phyloP scores from a whole-genome alignment of 768 basidiomycete species.

The Bullera alba region DNA sequence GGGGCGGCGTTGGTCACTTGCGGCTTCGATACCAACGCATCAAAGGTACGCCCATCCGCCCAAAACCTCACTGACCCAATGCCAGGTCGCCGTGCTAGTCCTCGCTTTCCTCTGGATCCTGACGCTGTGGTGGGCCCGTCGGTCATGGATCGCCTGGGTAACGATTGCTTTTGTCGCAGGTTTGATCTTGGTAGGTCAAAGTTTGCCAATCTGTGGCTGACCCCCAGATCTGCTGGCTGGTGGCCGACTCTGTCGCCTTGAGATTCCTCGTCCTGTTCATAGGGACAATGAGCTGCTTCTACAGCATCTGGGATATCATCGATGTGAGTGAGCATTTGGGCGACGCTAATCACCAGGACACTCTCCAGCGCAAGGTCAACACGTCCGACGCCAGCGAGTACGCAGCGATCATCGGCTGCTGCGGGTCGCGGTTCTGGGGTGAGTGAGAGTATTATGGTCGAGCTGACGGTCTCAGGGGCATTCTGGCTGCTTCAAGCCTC shows the following conservation, averaged over 20 bases:
- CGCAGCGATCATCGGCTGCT: constrained; percentile 44
- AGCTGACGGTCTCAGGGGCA: constrained; percentile 18
- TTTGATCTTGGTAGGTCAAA: constrained; percentile 32
- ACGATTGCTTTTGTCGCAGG: constrained; percentile 38
- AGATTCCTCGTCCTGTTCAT: constrained; percentile 45
- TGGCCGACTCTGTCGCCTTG: constrained; percentile 38
- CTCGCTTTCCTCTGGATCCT: constrained; percentile 40
- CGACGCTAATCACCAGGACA: constrained; percentile 21
- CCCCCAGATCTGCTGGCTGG: constrained; percentile 32
- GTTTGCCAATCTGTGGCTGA: constrained; percentile 1
- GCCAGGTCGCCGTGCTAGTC: constrained; percentile 42
- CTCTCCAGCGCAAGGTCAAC: constrained; percentile 45
- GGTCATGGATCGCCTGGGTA: constrained; percentile 39
- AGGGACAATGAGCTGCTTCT: constrained; percentile 46
- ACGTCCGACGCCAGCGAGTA: constrained; percentile 45
- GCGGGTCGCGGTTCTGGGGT: constrained; percentile 45
- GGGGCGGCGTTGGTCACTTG: constrained; percentile 41
- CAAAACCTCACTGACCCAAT: too few relatives aligned
- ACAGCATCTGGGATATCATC: constrained; percentile 46
- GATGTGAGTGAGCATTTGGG: constrained; percentile 30
- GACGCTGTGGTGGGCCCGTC: constrained; percentile 45
- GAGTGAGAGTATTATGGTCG: neutral
- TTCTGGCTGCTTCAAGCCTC: constrained; percentile 41
- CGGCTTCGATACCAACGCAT: constrained; percentile 46
- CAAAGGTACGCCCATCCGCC: too few relatives aligned